phyloP scores from a whole-genome alignment of 2,329 filamentous ascomycete genomes.

The Cryoendolithus antarcticus region DNA sequence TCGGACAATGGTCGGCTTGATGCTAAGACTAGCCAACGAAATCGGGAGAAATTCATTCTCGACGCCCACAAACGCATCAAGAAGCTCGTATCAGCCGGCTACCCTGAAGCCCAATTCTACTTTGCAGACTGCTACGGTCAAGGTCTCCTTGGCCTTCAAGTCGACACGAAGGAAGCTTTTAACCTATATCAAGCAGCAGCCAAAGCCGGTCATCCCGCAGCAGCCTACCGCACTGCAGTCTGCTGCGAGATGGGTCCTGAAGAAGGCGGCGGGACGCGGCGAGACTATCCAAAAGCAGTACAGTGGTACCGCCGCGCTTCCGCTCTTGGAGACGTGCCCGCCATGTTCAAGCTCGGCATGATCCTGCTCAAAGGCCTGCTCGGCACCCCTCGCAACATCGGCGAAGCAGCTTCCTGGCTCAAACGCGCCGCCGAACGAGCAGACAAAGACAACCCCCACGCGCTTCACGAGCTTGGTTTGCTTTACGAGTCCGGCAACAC shows the following conservation, averaged over 20 bases:
- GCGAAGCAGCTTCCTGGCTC: slow-evolving; percentile 82
- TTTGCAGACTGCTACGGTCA: slow-evolving; percentile 81
- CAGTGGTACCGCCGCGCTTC: slow-evolving; percentile 97
- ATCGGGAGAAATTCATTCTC: slow-evolving; percentile 67
- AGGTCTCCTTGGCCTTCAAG: slow-evolving; percentile 63
- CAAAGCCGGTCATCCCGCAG: slow-evolving; percentile 72
- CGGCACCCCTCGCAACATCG: slow-evolving; percentile 70
- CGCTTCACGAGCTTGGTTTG: slow-evolving; percentile 71
- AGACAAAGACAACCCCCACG: slow-evolving; percentile 83
- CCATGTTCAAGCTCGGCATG: slow-evolving; percentile 98
- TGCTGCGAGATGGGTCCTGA: slow-evolving; percentile 95
- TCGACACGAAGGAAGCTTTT: slow-evolving; percentile 86
- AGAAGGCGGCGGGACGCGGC: slow-evolving; percentile 82
- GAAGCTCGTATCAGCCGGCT: slow-evolving; percentile 63
- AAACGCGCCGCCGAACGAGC: slow-evolving; percentile 84
- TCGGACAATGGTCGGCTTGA: slow-evolving; percentile 64
- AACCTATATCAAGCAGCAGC: slow-evolving; percentile 86
- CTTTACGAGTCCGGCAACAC: slow-evolving; percentile 52
- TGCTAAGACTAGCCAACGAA: slow-evolving; percentile 47
- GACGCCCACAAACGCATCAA: slow-evolving; percentile 88
- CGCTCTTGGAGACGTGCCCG: slow-evolving; percentile 75
- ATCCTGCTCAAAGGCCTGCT: slow-evolving; percentile 85
- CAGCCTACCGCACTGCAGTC: slow-evolving; percentile 87
- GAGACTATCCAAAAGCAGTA: slow-evolving; percentile 84
- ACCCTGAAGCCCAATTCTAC: slow-evolving; percentile 84